Conservation (phyloP, 106 monocot species). For the Dendrobium huoshanense region DNA sequence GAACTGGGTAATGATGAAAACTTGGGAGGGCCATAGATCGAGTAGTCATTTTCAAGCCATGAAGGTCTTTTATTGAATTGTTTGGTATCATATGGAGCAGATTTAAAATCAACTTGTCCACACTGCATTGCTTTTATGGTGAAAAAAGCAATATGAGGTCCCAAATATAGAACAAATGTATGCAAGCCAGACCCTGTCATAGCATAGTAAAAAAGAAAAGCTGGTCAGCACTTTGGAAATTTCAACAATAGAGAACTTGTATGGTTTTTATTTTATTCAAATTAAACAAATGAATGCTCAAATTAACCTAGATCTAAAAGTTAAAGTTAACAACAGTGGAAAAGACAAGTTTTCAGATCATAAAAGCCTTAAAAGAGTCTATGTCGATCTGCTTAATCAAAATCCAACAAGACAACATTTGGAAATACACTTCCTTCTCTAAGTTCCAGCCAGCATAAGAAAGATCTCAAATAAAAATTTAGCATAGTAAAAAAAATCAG, state of each 20-base stretch:
- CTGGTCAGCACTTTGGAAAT: neutral
- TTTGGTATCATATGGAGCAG: conserved; percentile 91
- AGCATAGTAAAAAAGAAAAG: neutral
- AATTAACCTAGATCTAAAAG: neutral
- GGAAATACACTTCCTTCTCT: neutral
- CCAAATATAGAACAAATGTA: conserved; percentile 93
- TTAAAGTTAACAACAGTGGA: neutral
- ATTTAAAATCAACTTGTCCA: conserved; percentile 80
- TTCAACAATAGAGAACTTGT: too few species aligned
- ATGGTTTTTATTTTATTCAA: neutral
- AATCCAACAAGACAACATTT: neutral
- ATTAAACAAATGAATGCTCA: neutral
- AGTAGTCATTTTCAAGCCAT: conserved; percentile 92
- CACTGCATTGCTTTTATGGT: conserved; percentile 82
- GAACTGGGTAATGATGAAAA: conserved; percentile 41
- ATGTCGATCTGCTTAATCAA: too few species aligned
- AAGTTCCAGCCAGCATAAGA: neutral
- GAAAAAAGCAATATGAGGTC: conserved; percentile 91
- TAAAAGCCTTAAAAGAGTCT: neutral
- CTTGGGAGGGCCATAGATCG: conserved; percentile 66
- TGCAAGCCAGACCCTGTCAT: conserved; percentile 92
- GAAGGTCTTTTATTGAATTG: conserved; percentile 66
- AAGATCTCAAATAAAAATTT: neutral
- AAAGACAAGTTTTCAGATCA: neutral
- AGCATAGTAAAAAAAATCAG: too few species aligned